Base-by-base conservation (phyloP, 2,329 filamentous ascomycete genomes). In the Drechmeria coniospora region DNA sequence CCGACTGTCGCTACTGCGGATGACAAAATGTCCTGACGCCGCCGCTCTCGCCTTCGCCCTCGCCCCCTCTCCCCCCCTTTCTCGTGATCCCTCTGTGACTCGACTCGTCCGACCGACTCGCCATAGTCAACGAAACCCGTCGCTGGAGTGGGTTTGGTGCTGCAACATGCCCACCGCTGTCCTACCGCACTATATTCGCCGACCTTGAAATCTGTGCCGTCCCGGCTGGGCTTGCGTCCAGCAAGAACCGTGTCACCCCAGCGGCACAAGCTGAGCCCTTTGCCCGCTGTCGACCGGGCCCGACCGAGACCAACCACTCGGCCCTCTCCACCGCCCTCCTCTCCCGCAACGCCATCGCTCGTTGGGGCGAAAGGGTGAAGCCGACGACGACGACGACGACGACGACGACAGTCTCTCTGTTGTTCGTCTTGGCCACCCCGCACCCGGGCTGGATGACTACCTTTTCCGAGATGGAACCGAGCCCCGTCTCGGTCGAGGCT, bases 391-490 rank as follows among this genome's bases (percentile, higher is more conserved):
- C 20, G 20, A 14, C 20, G 25, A 16, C 25, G 25, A 26, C 25
- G 16, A 23, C 10, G n/a, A n/a, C n/a, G n/a, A n/a, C n/a, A n/a
- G n/a, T n/a, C n/a, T n/a, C n/a, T n/a, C n/a, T n/a, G n/a, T 34
- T 21, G 3, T 12, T 23, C 24, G 18, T 12, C n/a, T 5, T 17
- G 19, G 21, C 26, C 19, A 21, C 6, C 26, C 26, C 5, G 9
- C 26, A 17, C 14, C 1, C 6, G 16, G 19, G 19, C 25, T 20
- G 15, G 27, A 28, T 26, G 26, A 28, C 28, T 15, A 10, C 24
- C 23, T 24, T 30, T 10, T 28, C 24, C 22, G 18, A 21, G 20
- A 51, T 51, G 49, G 45, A 52, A 29, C 46, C 49, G 12, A 43
- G 37, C 27, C 44, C 44, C 15, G 31, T 50, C 18, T 33, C 46